These are phyloP conservation scores for Recurvomyces mirabilis DNA, from an alignment of 495 filamentous ascomycete genomes.

Conservation along the genomic window DNA sequence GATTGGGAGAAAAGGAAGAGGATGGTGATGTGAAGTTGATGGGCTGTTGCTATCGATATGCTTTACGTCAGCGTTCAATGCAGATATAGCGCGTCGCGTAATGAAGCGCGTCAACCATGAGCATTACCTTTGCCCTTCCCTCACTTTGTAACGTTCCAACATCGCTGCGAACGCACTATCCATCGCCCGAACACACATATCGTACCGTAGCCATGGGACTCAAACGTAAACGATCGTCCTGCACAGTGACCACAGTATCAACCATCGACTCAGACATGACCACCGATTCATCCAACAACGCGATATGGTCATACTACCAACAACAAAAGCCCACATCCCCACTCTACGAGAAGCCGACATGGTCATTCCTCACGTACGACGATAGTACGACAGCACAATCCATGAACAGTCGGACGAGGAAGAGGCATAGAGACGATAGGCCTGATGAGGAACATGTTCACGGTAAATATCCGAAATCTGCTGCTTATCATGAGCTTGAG, in stretches of 20 bases:
- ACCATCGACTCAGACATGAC: constrained; percentile 13
- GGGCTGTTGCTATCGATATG: too few species aligned
- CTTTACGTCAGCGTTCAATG: background rate
- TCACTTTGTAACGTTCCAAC: background rate
- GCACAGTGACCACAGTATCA: constrained; percentile 23
- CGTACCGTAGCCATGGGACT: constrained; percentile 26
- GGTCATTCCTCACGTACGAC: constrained; percentile 10
- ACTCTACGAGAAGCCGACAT: constrained; percentile 11
- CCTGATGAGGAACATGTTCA: constrained; percentile 29
- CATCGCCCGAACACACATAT: background rate
- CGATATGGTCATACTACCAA: constrained; percentile 11
- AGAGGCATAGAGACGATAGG: constrained; percentile 29
- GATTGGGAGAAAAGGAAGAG: background rate
- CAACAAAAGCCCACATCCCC: constrained; percentile 13
- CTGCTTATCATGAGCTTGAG: constrained; percentile 1
- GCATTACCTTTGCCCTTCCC: background rate
- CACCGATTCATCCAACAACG: constrained; percentile 17
- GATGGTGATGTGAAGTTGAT: too few species aligned
- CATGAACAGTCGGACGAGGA: constrained; percentile 25
- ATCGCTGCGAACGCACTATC: background rate
- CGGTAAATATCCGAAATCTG: constrained; percentile 19
- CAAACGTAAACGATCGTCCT: constrained; percentile 31
- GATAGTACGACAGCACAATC: constrained; percentile 1
- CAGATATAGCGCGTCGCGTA: background rate
- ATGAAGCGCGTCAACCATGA: background rate